Evolutionary conservation across 1,139 yeast genomes (phyloP).

Genomic region (Hanseniaspora gamundiae): DNA sequence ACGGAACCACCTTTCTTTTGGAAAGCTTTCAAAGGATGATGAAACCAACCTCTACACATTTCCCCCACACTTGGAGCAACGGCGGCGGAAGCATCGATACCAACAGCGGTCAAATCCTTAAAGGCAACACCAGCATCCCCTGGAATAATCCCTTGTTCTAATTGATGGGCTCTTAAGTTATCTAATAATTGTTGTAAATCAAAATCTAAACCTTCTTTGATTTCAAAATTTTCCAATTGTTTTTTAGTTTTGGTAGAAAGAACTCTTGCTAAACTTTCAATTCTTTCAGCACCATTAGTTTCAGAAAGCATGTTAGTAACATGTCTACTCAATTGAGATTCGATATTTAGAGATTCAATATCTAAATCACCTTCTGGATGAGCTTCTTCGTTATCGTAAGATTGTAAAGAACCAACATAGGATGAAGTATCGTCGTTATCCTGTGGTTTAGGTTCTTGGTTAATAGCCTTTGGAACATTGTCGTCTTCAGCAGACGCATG

Average conservation of each 20-base stretch:
- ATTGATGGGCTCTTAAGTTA: constrained; percentile 25
- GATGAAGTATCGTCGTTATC: constrained; percentile 6
- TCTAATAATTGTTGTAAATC: constrained; percentile 30
- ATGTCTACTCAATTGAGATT: constrained; percentile 22
- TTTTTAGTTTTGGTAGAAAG: constrained; percentile 30
- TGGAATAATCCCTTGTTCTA: constrained; percentile 34
- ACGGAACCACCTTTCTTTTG: constrained; percentile 28
- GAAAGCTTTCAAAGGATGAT: constrained; percentile 21
- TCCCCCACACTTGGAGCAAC: constrained; percentile 39
- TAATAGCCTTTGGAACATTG: not conserved
- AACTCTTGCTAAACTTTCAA: constrained; percentile 32
- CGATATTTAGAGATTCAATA: constrained; percentile 16
- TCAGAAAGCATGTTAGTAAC: constrained; percentile 21
- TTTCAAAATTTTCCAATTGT: constrained; percentile 27
- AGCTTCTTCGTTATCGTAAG: constrained; percentile 6
- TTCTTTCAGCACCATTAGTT: constrained; percentile 26
- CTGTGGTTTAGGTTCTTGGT: not conserved
- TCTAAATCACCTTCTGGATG: constrained; percentile 22
- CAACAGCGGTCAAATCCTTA: constrained; percentile 34
- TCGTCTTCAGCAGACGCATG: not conserved
- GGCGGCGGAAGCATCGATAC: constrained; percentile 41
- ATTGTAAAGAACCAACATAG: constrained; percentile 7
- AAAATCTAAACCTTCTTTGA: constrained; percentile 29
- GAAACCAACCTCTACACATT: constrained; percentile 25
- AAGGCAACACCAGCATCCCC: constrained; percentile 40